Evolutionary conservation across 83 land plant genomes (phyloP).

Genomic region (Larix sibirica): DNA sequence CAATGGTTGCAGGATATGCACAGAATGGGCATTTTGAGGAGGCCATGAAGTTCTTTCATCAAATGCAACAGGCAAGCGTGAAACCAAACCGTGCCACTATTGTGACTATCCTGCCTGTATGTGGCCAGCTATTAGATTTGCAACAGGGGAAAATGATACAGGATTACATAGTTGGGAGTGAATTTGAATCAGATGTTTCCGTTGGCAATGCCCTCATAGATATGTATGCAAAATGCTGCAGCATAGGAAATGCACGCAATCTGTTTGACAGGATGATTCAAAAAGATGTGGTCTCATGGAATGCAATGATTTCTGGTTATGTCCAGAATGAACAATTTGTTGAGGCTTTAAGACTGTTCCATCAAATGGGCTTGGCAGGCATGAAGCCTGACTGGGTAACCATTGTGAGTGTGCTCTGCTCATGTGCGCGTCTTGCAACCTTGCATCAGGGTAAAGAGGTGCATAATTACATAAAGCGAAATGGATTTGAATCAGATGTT

Average conservation of each 20-base stretch:
- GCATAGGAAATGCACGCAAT: neutral
- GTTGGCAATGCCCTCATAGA: neutral
- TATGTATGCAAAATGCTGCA: neutral
- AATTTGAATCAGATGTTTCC: neutral
- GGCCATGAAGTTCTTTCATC: slow-evolving; percentile 35
- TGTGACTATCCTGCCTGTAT: slow-evolving; percentile 43
- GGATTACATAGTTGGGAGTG: neutral
- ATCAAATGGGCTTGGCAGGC: slow-evolving; percentile 26
- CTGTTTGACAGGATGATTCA: neutral
- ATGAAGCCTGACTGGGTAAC: slow-evolving; percentile 39
- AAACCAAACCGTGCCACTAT: slow-evolving; percentile 43
- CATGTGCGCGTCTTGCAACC: slow-evolving; percentile 26
- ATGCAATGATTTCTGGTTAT: slow-evolving; percentile 20
- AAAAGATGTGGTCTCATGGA: slow-evolving; percentile 3
- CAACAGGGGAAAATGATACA: slow-evolving; percentile 27
- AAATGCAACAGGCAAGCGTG: slow-evolving; percentile 31
- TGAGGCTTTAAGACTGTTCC: slow-evolving; percentile 31
- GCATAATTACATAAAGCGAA: slow-evolving; percentile 25
- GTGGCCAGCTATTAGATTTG: slow-evolving; percentile 46
- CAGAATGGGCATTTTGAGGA: slow-evolving; percentile 35
- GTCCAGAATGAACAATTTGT: slow-evolving; percentile 27
- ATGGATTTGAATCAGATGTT: slow-evolving; percentile 16
- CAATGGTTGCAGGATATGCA: slow-evolving; percentile 45
- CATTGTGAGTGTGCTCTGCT: slow-evolving; percentile 25
- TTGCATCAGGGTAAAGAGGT: slow-evolving; percentile 17